Base-by-base conservation (phyloP, 2,329 filamentous ascomycete genomes). In the Monosporascus sp. region DNA sequence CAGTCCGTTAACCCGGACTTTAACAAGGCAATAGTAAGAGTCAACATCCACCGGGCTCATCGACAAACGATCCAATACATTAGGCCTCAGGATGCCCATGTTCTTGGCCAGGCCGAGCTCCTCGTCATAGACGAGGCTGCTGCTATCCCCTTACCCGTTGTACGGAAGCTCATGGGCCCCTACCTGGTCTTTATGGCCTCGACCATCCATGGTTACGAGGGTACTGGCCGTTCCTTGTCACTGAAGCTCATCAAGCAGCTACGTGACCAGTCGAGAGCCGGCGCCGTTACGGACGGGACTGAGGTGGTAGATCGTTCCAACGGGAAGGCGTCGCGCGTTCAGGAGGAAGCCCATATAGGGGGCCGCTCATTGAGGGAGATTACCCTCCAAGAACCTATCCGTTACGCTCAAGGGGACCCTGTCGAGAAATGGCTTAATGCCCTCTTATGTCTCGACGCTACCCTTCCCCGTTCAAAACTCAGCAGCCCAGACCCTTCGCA, bases 121-220 rank as follows among this genome's bases (percentile, higher is more conserved):
- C 77, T 99, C 11, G 93, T 99, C 8, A 97, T 99, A 58, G 94
- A 99, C 71, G 94, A 99, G 72, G 94, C 94, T 17, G 94, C 94
- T 14, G 95, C 95, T 2, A 99, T 99, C 57, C 94, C 95, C 14
- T 74, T 99, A 11, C 94, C 94, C 1, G 76, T 97, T 3, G 94
- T 99, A 7, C 82, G 88, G 62, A 97, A 97, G 73, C 79, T 99
- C 41, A 92, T 99, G 83, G 94, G 94, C 0, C 93, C 93, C 15
- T 99, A 99, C 71, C 78, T 99, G 38, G 91, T 97, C 8, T 99
- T 99, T 73, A 97, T 99, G 94, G 91, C 95, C 1, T 99, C 94
- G 1, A 99, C 94, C 2, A 97, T 99, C 74, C 97, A 97, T 67
- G 94, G 94, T 54, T 99, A 99, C 69, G 94, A 99, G 75, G 94